phyloP scores from a whole-genome alignment of 2,329 filamentous ascomycete genomes.

The Orbilia oligospora region DNA sequence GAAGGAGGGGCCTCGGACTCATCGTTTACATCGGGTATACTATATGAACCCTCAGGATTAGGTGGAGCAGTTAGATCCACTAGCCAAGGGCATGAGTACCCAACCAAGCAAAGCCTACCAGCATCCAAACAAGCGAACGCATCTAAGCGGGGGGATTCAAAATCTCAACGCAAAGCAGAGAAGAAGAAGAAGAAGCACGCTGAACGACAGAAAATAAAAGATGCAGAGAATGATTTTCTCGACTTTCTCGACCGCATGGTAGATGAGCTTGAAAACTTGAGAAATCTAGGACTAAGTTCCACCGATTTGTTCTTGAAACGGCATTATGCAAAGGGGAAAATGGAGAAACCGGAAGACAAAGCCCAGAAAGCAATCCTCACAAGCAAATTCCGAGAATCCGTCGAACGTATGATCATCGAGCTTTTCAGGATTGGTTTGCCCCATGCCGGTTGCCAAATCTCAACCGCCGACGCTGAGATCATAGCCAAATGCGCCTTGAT shows the following conservation, averaged over 20 bases:
- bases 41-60: neutral
- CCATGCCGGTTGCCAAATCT: neutral
- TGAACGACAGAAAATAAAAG: neutral
- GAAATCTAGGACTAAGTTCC: neutral
- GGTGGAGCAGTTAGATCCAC: neutral
- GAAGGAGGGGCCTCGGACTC: neutral
- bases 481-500: neutral
- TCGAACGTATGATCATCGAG: neutral
- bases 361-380: neutral
- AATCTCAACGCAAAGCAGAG: neutral
- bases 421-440: neutral
- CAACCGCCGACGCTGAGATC: neutral
- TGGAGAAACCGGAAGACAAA: neutral
- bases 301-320: neutral
- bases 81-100: neutral
- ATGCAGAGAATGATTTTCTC: neutral
- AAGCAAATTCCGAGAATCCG: neutral
- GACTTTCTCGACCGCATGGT: conserved; percentile 1
- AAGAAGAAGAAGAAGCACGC: neutral
- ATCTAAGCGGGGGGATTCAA: neutral
- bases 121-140: neutral
- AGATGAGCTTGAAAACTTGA: neutral
- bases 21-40: neutral
- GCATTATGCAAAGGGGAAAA: neutral
- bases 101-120: neutral